Base-by-base conservation (phyloP, 2,329 filamentous ascomycete genomes). In the Cadophora sp. region DNA sequence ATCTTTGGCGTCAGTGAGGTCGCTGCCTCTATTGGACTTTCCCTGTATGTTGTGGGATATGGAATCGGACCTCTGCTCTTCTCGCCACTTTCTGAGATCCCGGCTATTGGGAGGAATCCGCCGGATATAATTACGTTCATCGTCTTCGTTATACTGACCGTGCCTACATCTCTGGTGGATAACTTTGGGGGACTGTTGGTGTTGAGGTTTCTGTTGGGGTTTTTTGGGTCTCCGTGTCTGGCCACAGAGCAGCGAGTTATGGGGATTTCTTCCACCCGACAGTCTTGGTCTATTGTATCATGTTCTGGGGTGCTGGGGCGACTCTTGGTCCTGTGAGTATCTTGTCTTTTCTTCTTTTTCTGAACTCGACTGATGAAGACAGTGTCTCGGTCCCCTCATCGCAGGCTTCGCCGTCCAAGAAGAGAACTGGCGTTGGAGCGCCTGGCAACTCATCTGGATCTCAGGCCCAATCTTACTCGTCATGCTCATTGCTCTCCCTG, bases 51-150 rank as follows among this genome's bases (percentile, higher is more conserved):
- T 0, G 77, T 89, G 0, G 88, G 85, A 1, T 87, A 87, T 70
- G 88, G 89, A 19, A 77, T 88, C 31, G 89, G 89, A 0, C 88
- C 89, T 1, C 77, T 91, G 50, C 68, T 92, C 46, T 91, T 87
- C 78, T 87, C 87, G 0, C 90, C 90, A 0, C 77, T 92, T 22
- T 46, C 43, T 46, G 43, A 46, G 79, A 55, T 66, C 5, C 16
- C 56, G 5, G 34, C 48, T 12, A 53, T 61, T 55, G 46, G 56
- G 26, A 9, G 24, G 12, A 40, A 40, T 22, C 24, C 46, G 11
- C 27, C 19, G 19, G 92, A 92, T 77, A 85, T 91, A 53, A 76
- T 86, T 72, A 89, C 89, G 14, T 89, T 92, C 79, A 84, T 85
- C 65, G 80, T 91, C 31, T 92, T 91, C 74, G 46, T 69, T 77